Conservation (phyloP, 2,329 filamentous ascomycete species). For the Monosporascus sp. region DNA sequence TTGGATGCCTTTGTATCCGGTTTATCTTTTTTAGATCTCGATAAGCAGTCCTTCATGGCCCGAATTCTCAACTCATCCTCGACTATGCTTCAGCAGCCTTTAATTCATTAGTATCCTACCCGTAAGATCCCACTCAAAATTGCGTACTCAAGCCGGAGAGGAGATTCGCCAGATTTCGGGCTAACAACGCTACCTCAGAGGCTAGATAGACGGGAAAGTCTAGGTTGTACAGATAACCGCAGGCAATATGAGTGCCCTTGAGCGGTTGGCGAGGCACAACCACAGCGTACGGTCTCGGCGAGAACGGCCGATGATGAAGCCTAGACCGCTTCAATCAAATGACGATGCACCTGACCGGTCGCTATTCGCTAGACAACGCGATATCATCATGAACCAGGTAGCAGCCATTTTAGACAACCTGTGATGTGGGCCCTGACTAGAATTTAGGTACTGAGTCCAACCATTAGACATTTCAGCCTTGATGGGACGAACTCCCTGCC, state of each 20-base stretch:
- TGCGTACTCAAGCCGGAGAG: too few relatives aligned
- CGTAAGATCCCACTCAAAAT: too few relatives aligned
- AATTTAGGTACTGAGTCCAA: constrained; percentile 24
- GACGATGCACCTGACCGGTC: constrained; percentile 18
- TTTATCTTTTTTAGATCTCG: too few relatives aligned
- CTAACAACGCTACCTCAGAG: too few relatives aligned
- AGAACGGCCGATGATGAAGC: constrained; percentile 16
- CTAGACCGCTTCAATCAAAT: constrained; percentile 11
- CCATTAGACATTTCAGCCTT: constrained; percentile 22
- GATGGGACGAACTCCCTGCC: constrained; percentile 17
- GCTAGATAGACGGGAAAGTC: too few relatives aligned
- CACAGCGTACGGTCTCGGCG: constrained; percentile 13
- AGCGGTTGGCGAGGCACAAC: constrained; percentile 20
- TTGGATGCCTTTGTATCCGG: too few relatives aligned
- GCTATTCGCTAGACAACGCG: constrained; percentile 18
- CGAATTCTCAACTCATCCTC: too few relatives aligned
- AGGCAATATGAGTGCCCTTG: constrained; percentile 20
- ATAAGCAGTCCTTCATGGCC: too few relatives aligned
- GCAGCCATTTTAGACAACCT: neutral
- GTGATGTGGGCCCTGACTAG: neutral
- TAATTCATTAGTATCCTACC: too few relatives aligned
- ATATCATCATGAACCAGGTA: constrained; percentile 24
- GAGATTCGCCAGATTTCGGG: too few relatives aligned
- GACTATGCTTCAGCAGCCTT: too few relatives aligned
- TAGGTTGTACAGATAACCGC: neutral